Conservation (phyloP, 495 filamentous ascomycete genomes). For the Trichocladium antarcticum region DNA sequence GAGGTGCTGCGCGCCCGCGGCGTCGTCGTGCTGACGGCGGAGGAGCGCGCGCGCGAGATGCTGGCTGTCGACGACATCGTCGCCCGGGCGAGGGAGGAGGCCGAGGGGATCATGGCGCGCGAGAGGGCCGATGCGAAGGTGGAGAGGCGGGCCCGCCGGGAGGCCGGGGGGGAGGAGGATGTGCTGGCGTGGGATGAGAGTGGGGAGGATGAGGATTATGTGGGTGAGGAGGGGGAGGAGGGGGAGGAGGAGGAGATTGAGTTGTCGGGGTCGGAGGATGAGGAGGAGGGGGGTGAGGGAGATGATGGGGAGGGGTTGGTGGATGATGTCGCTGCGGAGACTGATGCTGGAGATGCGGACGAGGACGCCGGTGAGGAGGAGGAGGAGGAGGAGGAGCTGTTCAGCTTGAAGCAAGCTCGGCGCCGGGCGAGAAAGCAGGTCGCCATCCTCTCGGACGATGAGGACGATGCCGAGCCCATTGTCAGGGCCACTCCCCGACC, state of each 20-base stretch:
- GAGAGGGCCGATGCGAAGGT: slow-evolving; percentile 63
- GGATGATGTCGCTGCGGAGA: slow-evolving; percentile 34
- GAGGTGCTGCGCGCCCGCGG: slow-evolving; percentile 67
- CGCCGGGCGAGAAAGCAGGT: slow-evolving; percentile 34
- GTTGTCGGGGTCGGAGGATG: slow-evolving; percentile 16
- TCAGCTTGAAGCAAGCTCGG: slow-evolving; percentile 26
- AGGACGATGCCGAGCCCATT: slow-evolving; percentile 55
- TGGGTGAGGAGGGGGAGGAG: slow-evolving; percentile 20
- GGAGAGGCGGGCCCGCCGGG: slow-evolving; percentile 41
- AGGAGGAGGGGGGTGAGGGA: slow-evolving; percentile 15
- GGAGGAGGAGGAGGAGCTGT: slow-evolving; percentile 33
- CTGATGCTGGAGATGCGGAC: slow-evolving; percentile 32
- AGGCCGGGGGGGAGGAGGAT: slow-evolving; percentile 37
- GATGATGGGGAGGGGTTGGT: slow-evolving; percentile 23
- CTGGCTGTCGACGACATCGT: slow-evolving; percentile 78
- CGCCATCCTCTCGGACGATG: slow-evolving; percentile 49
- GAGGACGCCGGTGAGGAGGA: slow-evolving; percentile 31
- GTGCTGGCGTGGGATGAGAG: slow-evolving; percentile 51
- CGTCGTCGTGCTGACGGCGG: slow-evolving; percentile 69
- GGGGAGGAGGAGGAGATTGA: slow-evolving; percentile 25
- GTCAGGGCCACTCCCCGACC: slow-evolving; percentile 36
- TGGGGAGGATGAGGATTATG: slow-evolving; percentile 27
- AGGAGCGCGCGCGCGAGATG: slow-evolving; percentile 68
- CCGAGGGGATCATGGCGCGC: slow-evolving; percentile 60
- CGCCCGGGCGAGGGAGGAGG: slow-evolving; percentile 71